These are phyloP conservation scores for Arachis monticola DNA, from an alignment of 331 rosid genomes.

Conservation along the genomic window DNA sequence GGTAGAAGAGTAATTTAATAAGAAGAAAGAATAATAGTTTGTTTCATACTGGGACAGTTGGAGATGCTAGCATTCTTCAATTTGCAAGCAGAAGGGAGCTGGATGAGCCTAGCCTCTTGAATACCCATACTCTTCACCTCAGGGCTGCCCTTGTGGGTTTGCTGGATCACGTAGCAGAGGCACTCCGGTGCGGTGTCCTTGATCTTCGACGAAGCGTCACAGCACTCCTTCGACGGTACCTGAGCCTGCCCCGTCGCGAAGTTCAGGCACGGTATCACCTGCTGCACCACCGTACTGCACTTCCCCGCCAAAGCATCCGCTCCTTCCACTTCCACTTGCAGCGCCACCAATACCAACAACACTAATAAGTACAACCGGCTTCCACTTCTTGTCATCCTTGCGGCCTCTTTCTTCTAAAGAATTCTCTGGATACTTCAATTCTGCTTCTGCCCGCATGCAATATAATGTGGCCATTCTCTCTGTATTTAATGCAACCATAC, in stretches of 20 bases:
- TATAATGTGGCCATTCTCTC: no score
- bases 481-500: no score
- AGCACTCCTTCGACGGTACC: slow-evolving; percentile 65
- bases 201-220: slow-evolving; percentile 49
- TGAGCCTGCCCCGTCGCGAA: slow-evolving; percentile 60
- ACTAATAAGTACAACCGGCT: neutral
- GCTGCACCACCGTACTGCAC: slow-evolving; percentile 48
- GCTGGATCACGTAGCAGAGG: slow-evolving; percentile 64
- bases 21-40: no score
- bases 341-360: neutral
- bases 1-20: no score
- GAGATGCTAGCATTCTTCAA: slow-evolving; percentile 56
- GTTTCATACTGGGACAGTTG: slow-evolving; percentile 59
- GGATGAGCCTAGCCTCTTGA: slow-evolving; percentile 57
- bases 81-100: slow-evolving; percentile 71
- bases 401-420: neutral
- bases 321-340: neutral
- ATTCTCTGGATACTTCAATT: no score
- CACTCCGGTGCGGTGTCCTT: slow-evolving; percentile 65
- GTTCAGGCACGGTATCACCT: slow-evolving; percentile 57
- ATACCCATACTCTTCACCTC: slow-evolving; percentile 59
- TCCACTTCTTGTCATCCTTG: neutral
- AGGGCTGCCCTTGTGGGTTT: slow-evolving; percentile 52
- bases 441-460: no score
- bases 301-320: slow-evolving; percentile 29